Conservation (phyloP, 805 yeast species). For the Wickerhamiella occidentalis region DNA sequence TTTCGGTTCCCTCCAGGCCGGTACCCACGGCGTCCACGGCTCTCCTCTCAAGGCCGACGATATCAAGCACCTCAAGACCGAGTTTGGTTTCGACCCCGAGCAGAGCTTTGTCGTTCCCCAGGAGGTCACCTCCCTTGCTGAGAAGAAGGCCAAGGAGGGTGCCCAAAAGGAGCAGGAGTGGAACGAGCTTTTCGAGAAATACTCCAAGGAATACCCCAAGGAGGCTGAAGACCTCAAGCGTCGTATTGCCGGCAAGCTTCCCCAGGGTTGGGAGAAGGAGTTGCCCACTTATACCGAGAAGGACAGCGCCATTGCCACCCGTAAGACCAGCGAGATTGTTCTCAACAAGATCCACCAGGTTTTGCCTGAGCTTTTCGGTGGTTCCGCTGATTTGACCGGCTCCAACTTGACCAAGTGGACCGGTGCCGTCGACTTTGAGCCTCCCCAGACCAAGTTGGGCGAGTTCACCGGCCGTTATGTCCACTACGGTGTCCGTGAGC, state of each 20-base stretch:
- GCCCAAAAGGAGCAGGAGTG: conserved; percentile 61
- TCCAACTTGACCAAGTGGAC: conserved; percentile 88
- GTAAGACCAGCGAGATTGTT: conserved; percentile 83
- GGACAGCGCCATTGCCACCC: conserved; percentile 81
- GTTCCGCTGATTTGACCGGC: conserved; percentile 96
- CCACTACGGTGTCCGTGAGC: conserved; percentile 98
- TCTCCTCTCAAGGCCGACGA: conserved; percentile 92
- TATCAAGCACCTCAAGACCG: conserved; percentile 68
- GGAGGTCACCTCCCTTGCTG: conserved; percentile 67
- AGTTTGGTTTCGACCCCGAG: conserved; percentile 80
- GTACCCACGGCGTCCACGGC: conserved; percentile 92
- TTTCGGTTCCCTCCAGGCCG: conserved; percentile 73
- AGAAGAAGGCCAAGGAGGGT: conserved; percentile 45
- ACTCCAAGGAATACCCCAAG: conserved; percentile 59
- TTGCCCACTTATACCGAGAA: conserved; percentile 69
- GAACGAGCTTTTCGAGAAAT: conserved; percentile 50
- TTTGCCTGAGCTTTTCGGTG: conserved; percentile 87
- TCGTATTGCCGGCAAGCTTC: conserved; percentile 66
- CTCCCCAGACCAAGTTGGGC: conserved; percentile 68
- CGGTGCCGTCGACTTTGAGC: conserved; percentile 84
- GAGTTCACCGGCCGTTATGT: conserved; percentile 84
- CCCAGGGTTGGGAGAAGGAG: conserved; percentile 63
- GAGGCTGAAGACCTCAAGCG: conserved; percentile 68
- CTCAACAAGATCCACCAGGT: conserved; percentile 47
- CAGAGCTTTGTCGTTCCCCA: conserved; percentile 67